phyloP scores from a whole-genome alignment of 768 basidiomycete species.

The Lactarius tabidus region DNA sequence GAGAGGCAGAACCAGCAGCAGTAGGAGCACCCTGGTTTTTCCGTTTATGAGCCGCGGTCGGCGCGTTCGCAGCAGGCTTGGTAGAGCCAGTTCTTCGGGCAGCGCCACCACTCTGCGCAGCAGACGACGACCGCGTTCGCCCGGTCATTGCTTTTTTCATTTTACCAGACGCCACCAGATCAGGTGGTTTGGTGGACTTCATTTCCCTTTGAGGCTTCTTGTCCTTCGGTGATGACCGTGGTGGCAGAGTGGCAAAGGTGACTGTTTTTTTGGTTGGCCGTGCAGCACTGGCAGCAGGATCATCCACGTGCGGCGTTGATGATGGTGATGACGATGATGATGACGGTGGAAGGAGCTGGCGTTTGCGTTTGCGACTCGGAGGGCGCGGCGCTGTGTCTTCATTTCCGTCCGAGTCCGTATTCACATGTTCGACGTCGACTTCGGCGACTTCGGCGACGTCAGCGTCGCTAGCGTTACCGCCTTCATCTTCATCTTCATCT shows the following conservation, averaged over 20 bases:
- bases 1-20: too few species aligned
- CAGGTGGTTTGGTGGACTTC: neutral
- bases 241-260: constrained; percentile 26
- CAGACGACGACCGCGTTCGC: neutral
- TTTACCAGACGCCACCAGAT: neutral
- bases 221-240: neutral
- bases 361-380: constrained; percentile 35
- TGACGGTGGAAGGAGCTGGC: too few species aligned
- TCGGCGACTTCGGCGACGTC: constrained; percentile 38
- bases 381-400: neutral
- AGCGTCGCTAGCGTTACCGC: constrained; percentile 39
- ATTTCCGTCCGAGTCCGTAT: neutral
- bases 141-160: neutral
- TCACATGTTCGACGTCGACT: constrained; percentile 27
- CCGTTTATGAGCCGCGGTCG: constrained; percentile 22
- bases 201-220: neutral
- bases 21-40: constrained; percentile 35
- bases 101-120: neutral
- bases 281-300: constrained; percentile 19
- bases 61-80: constrained; percentile 38
- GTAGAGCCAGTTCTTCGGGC: constrained; percentile 13
- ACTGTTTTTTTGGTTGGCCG: constrained; percentile 35
- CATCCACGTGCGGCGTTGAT: constrained; percentile 2
- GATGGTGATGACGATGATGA: too few species aligned
- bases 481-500: constrained; percentile 39